Conservation (phyloP, 208 protist species). For the Porcisia deanei region DNA sequence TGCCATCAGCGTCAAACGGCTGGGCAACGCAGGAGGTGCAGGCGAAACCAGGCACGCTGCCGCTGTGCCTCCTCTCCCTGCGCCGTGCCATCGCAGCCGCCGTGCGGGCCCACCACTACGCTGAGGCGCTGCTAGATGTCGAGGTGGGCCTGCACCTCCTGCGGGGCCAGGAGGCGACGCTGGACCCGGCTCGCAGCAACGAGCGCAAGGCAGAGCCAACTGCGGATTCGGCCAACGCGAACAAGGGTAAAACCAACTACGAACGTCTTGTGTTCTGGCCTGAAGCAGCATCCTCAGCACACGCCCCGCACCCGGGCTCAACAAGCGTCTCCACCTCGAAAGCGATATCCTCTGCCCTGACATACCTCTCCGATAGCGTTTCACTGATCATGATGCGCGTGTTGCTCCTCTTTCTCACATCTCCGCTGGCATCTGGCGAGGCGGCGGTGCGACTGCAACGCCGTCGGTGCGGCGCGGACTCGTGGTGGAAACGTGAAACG, state of each 20-base stretch:
- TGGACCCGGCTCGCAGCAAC: background rate
- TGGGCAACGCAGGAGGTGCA: background rate
- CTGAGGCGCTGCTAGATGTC: slow-evolving; percentile 18
- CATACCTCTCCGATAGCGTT: slow-evolving; percentile 2
- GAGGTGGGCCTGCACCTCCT: slow-evolving; percentile 17
- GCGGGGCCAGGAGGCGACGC: background rate
- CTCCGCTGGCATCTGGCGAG: slow-evolving; percentile 17
- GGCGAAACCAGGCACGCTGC: slow-evolving; percentile 14
- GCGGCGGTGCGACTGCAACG: slow-evolving; percentile 9
- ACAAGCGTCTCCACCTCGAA: background rate
- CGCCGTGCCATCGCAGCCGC: slow-evolving; percentile 18
- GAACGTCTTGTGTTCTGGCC: background rate
- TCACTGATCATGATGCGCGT: slow-evolving; percentile 15
- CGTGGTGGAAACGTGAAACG: background rate
- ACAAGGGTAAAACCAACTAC: background rate
- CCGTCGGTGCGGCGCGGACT: background rate
- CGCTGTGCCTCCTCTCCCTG: slow-evolving; percentile 22
- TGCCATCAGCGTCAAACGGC: background rate
- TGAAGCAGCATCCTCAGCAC: background rate
- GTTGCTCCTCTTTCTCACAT: slow-evolving; percentile 18
- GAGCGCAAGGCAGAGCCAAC: background rate
- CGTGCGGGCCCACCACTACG: slow-evolving; percentile 15
- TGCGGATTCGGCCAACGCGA: background rate
- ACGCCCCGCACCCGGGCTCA: background rate
- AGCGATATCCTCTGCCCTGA: background rate